A percentile compares a stretch with the other conserved stretches of the same genome.
These are phyloP conservation scores for Pseudonectria foliicola DNA, from an alignment of 2,329 filamentous ascomycete genomes.

Conservation along the genomic window DNA sequence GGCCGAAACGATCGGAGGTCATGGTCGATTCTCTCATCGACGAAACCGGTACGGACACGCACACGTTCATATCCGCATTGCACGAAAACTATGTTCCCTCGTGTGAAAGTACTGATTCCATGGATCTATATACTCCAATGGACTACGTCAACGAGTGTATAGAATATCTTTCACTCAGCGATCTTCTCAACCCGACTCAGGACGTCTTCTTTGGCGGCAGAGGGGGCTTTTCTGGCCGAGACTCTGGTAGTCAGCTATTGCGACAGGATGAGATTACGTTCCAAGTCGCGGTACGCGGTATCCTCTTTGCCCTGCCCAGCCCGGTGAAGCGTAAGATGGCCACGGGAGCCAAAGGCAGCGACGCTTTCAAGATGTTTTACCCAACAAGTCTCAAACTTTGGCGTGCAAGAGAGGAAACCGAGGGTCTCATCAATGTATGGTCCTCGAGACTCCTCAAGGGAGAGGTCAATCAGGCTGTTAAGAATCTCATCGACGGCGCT, in stretches of 20 bases:
- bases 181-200: slow-evolving; percentile 71
- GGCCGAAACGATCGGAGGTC: slow-evolving; percentile 59
- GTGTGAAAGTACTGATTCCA: slow-evolving; percentile 52
- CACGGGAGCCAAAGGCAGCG: slow-evolving; percentile 39
- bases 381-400: slow-evolving; percentile 78
- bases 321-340: slow-evolving; percentile 68
- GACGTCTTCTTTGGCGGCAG: slow-evolving; percentile 59
- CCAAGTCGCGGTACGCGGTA: slow-evolving; percentile 78
- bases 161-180: slow-evolving; percentile 78
- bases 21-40: slow-evolving; percentile 73
- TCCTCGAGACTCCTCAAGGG: slow-evolving; percentile 53
- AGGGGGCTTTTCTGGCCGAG: slow-evolving; percentile 45
- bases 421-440: slow-evolving; percentile 65
- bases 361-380: slow-evolving; percentile 86
- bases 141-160: slow-evolving; percentile 82
- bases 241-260: slow-evolving; percentile 63
- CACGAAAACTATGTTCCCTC: slow-evolving; percentile 93
- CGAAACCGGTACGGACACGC: slow-evolving; percentile 85
- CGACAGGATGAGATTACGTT: slow-evolving; percentile 94
- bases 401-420: slow-evolving; percentile 75
- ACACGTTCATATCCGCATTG: slow-evolving; percentile 81
- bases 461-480: slow-evolving; percentile 32
- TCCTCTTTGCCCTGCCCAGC: slow-evolving; percentile 76
- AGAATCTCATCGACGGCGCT: slow-evolving; percentile 38
- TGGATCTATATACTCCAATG: slow-evolving; percentile 54